Evolutionary conservation across 306 rosid species (phyloP), one percentile per base, ranked within the genome.

Genomic region (Cicer judaicum): DNA sequence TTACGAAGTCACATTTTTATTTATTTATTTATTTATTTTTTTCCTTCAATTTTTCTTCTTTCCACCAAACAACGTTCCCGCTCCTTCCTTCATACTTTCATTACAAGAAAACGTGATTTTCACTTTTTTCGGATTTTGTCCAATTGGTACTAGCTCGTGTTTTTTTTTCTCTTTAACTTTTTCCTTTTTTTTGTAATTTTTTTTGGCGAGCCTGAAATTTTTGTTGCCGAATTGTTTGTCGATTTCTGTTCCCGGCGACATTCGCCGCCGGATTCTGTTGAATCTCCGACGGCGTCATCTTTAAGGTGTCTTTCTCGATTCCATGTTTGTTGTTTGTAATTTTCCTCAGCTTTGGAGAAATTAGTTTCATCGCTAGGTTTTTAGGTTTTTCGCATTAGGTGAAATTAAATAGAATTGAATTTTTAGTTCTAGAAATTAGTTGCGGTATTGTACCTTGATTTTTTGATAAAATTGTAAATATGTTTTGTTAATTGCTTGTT

Each of bases 51-150:
- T 55, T 64, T 43, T 7, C 10, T 18, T 79, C 77, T 85, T 88
- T 90, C 93, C 89, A 87, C 94, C 90, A 86, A 83, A 81, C 89
- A 54, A 79, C 80, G 43, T 79, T 80, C 89, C 81, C 80, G 82
- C 84, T 80, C 41, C 48, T 68, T 66, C 68, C 29, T 68, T 80
- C 66, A 60, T 60, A 13, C 77, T 39, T 79, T 68, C 64, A 44
- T 68, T 43, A 21, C 78, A 9, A 56, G 63, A 38, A 81, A 72
- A 42, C 78, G 29, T 68, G 59, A 66, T 57, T 81, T 76, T 76
- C 36, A 64, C 62, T 44, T 19, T 44, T 80, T 61, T 78, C 59
- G 52, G 76, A 72, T 67, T 11, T 52, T 44, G 9, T 61, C 21
- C 57, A 18, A 46, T 81, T 62, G 4, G 13, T 64, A 15, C 19